Conservation (phyloP, 352 stramenopile genomes). For the Elongisporangium prolatum region DNA sequence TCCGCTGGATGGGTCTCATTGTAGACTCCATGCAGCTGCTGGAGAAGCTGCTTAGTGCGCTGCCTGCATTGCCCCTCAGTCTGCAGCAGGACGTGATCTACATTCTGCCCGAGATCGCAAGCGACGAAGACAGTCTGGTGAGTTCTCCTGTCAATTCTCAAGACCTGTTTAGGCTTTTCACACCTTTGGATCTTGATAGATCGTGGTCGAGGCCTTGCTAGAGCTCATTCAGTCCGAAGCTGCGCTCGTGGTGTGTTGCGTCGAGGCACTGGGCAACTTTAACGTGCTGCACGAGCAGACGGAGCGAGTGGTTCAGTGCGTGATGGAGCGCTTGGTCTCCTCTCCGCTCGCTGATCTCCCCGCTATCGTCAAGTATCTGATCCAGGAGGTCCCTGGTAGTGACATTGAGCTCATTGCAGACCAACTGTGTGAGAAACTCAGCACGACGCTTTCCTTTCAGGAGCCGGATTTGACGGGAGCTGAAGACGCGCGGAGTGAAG, state of each 20-base stretch:
- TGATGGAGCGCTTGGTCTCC: conserved; percentile 46
- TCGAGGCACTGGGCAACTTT: conserved; percentile 63
- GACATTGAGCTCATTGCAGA: conserved; percentile 34
- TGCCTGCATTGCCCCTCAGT: conserved; percentile 34
- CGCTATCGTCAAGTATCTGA: conserved; percentile 58
- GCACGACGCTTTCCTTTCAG: conserved; percentile 27
- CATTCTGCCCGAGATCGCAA: conserved; percentile 56
- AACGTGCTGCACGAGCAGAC: conserved; percentile 45
- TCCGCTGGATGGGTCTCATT: conserved; percentile 58
- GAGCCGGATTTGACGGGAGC: conserved; percentile 8
- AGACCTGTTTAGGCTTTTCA: not conserved
- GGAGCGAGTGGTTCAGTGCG: conserved; percentile 24
- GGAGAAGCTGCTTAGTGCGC: conserved; percentile 42
- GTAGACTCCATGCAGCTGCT: conserved; percentile 36
- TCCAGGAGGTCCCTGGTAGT: conserved; percentile 33
- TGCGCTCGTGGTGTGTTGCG: conserved; percentile 42
- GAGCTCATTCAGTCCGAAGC: conserved; percentile 51
- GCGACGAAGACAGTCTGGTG: conserved; percentile 38
- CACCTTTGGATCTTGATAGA: conserved; percentile 8
- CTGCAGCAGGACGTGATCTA: conserved; percentile 66
- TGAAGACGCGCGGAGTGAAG: conserved; percentile 12
- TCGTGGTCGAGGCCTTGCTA: conserved; percentile 42
- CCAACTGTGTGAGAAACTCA: conserved; percentile 46
- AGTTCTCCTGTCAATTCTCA: not conserved
- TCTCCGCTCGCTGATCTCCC: conserved; percentile 42